Evolutionary conservation across 2,329 filamentous ascomycete species (phyloP), one percentile per base, ranked within the genome.

Genomic region (Tolypocladium guangdongense): DNA sequence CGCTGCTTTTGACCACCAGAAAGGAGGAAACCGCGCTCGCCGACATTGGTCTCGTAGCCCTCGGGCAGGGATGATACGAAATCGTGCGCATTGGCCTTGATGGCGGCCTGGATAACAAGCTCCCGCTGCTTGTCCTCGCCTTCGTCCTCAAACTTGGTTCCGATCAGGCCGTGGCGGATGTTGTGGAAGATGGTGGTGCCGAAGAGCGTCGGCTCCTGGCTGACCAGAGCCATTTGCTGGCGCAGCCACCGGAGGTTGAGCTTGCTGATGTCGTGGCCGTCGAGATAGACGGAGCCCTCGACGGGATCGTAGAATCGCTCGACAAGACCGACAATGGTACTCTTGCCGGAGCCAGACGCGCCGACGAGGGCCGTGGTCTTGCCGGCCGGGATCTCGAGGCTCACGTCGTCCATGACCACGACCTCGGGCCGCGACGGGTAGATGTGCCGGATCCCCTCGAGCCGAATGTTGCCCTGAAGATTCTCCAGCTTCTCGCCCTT

Each of bases 1-100:
- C 93, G 88, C 71, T 97, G 93, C 69, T 96, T 96, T 71, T 99
- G 93, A 37, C 93, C 93, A 67, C 93, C 93, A 53, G 89, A 95
- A 10, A 99, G 78, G 51, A 96, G 73, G 66, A 96, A 95, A 11
- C 93, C 93, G 57, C 91, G 86, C 69, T 97, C 90, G 54, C 93
- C 93, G n/a, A 97, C 92, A 59, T 95, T 85, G 0, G 93, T 97
- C 59, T 96, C 82, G 63, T 97, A 97, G 2, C 88, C 87, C 60
- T 97, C 87, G 0, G 93, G 90, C 1, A 97, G 78, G 14, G 78
- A 71, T 7, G 75, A 80, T 59, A 99, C 86, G 66, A 99, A 99
- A 59, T 95, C 90, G 66, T 97, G 91, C 1, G 92, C 92, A 61
- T 97, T 96, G 16, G 93, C 88, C 78, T 88, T 95, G 68, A 83